phyloP scores from a whole-genome alignment of 441 rosid species.

The Rhodomyrtus psidioides region DNA sequence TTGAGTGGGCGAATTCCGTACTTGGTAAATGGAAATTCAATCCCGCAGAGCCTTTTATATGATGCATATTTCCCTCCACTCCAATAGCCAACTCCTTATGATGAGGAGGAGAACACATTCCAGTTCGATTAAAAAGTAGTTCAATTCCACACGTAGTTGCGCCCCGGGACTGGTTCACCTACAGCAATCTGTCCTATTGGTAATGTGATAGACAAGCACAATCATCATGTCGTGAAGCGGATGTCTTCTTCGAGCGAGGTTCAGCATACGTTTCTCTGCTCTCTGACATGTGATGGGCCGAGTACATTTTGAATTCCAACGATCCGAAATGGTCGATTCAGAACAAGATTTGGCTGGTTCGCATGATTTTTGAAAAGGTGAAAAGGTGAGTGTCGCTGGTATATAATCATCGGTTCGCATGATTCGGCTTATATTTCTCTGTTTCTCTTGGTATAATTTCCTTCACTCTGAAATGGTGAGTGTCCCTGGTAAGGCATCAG shows the following conservation, averaged over 20 bases:
- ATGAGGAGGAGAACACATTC: conserved; percentile 38
- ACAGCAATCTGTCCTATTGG: background rate
- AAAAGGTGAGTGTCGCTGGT: too few species aligned
- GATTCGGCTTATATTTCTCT: too few species aligned
- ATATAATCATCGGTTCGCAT: too few species aligned
- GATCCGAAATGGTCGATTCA: background rate
- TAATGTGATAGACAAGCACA: background rate
- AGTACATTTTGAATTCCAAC: background rate
- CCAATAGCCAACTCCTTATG: conserved; percentile 62
- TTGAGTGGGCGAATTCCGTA: conserved; percentile 23
- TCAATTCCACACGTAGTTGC: conserved; percentile 29
- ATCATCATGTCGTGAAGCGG: background rate
- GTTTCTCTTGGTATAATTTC: too few species aligned
- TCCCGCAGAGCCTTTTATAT: conserved; percentile 47
- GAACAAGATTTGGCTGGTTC: too few species aligned
- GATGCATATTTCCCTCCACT: conserved; percentile 51
- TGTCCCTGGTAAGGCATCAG: too few species aligned
- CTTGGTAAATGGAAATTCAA: conserved; percentile 30
- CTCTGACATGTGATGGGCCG: background rate
- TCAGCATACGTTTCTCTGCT: background rate
- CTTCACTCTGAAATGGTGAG: too few species aligned
- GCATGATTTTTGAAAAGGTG: too few species aligned
- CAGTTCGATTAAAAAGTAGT: conserved; percentile 23
- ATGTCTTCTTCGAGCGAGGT: background rate
- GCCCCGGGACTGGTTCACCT: conserved; percentile 27